Evolutionary conservation across 306 rosid genomes (phyloP).

Genomic region (Astragalus membranaceus): DNA sequence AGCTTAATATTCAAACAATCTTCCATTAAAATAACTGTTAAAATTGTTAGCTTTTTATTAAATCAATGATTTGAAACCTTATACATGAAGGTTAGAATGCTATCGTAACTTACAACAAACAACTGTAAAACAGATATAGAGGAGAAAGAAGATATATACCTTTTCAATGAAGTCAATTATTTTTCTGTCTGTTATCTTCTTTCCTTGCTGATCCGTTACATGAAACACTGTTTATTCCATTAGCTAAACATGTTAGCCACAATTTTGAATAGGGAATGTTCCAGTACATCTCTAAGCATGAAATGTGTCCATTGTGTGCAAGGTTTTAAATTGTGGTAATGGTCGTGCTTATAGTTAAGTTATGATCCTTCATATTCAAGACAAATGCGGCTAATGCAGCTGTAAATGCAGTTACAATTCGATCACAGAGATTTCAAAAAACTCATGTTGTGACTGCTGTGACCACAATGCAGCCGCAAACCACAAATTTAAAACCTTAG

Average conservation of each 20-base stretch:
- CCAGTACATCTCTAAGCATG: neutral
- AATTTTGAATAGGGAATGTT: neutral
- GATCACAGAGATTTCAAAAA: neutral
- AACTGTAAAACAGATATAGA: neutral
- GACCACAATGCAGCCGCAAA: neutral
- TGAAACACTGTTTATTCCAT: conserved; percentile 54
- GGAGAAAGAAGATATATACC: conserved; percentile 43
- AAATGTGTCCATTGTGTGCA: neutral
- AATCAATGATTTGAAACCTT: neutral
- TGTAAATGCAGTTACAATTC: too few relatives aligned
- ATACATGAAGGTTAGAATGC: neutral
- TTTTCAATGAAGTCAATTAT: conserved; percentile 65
- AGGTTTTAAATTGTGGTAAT: neutral
- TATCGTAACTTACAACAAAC: neutral
- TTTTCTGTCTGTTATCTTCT: conserved; percentile 55
- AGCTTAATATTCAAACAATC: neutral
- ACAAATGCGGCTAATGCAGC: neutral
- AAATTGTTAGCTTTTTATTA: neutral
- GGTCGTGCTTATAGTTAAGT: too few relatives aligned
- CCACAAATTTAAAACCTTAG: neutral
- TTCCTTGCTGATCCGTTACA: conserved; percentile 83
- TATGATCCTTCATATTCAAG: neutral
- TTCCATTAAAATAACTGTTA: neutral
- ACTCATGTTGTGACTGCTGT: neutral
- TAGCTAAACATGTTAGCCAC: conserved; percentile 19